Conservation (phyloP, 2,329 filamentous ascomycete genomes). For the Penicillium concentricum region DNA sequence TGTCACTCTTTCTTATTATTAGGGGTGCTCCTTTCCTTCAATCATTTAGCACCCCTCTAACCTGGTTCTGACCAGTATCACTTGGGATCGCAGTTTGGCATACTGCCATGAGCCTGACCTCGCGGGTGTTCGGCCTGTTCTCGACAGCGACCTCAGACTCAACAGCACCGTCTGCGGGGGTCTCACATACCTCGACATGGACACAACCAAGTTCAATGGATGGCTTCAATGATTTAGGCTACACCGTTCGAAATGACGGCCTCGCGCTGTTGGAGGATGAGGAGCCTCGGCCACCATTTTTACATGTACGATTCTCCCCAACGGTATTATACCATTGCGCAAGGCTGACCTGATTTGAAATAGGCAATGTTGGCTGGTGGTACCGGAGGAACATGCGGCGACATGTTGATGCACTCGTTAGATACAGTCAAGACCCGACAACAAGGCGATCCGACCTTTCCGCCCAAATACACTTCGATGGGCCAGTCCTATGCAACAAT, state of each 20-base stretch:
- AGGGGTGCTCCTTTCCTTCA: constrained; percentile 17
- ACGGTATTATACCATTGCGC: not conserved
- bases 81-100: constrained; percentile 30
- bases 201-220: constrained; percentile 27
- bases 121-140: constrained; percentile 54
- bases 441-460: constrained; percentile 90
- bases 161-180: constrained; percentile 22
- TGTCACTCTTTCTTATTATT: constrained; percentile 19
- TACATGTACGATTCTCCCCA: constrained; percentile 55
- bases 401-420: constrained; percentile 98
- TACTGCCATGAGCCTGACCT: constrained; percentile 58
- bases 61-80: constrained; percentile 29
- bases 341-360: constrained; percentile 8
- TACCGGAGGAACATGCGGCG: constrained; percentile 85
- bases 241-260: constrained; percentile 37
- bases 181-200: constrained; percentile 29
- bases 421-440: constrained; percentile 98
- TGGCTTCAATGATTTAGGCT: constrained; percentile 10
- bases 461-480: constrained; percentile 88
- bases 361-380: constrained; percentile 95
- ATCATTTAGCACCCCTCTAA: constrained; percentile 25
- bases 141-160: constrained; percentile 40
- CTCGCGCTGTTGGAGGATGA: constrained; percentile 46
- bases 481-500: constrained; percentile 91
- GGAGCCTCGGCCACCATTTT: constrained; percentile 60